Evolutionary conservation across 1,284 basidiomycete species (phyloP).

Genomic region (Vanrija sp.): DNA sequence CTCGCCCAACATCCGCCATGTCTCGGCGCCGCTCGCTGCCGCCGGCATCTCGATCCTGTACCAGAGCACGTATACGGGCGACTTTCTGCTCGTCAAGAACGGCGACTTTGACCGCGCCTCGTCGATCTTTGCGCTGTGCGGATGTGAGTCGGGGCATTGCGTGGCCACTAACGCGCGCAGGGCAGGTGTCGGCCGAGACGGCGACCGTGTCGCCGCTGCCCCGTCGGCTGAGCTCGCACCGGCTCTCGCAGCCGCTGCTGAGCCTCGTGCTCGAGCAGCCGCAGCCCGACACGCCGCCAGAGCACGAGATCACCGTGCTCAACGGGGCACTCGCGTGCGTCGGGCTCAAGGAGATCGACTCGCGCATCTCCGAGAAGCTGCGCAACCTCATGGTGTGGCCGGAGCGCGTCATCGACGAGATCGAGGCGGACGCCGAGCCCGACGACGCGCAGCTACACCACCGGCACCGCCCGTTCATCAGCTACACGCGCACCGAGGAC

Average conservation of each 20-base stretch:
- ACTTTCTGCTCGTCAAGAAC: slow-evolving; percentile 65
- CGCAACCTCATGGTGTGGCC: slow-evolving; percentile 41
- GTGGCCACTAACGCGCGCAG: slow-evolving; percentile 6
- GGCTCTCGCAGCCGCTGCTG: slow-evolving; percentile 6
- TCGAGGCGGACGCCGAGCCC: neutral
- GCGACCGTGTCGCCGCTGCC: slow-evolving; percentile 14
- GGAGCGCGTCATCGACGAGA: slow-evolving; percentile 13
- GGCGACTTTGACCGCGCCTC: slow-evolving; percentile 33
- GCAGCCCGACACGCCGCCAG: slow-evolving; percentile 6
- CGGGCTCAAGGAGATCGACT: slow-evolving; percentile 26
- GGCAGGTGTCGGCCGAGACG: slow-evolving; percentile 17
- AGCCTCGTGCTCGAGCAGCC: neutral
- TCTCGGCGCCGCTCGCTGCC: slow-evolving; percentile 70
- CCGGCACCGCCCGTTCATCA: slow-evolving; percentile 35
- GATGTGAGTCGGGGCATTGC: slow-evolving; percentile 41
- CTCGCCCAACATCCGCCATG: slow-evolving; percentile 58
- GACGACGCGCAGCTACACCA: neutral
- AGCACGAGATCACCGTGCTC: slow-evolving; percentile 35
- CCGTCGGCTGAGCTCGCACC: slow-evolving; percentile 22
- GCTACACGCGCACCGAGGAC: slow-evolving; percentile 35
- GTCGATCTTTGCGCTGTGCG: slow-evolving; percentile 29
- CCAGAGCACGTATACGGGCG: slow-evolving; percentile 77
- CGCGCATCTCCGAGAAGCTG: slow-evolving; percentile 19
- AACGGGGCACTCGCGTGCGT: slow-evolving; percentile 35
- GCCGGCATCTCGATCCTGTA: slow-evolving; percentile 79